Evolutionary conservation across 2,329 filamentous ascomycete genomes (phyloP), one percentile per base, ranked within the genome.

Genomic region (Colletotrichum theobromicola): DNA sequence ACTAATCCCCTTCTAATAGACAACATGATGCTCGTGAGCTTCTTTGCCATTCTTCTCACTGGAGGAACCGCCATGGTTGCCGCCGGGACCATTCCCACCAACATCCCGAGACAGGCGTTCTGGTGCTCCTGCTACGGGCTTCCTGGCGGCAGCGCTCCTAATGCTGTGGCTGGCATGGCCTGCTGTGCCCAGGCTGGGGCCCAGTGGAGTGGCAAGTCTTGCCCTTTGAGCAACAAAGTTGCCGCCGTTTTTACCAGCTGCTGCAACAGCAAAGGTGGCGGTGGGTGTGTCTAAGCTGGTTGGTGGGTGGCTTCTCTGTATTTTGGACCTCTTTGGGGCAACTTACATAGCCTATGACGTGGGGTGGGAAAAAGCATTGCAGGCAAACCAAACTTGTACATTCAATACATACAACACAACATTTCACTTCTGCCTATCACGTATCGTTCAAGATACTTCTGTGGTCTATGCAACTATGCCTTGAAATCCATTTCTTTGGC

Each of bases 11-110:
- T 1, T 10, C 6, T n/a, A 2, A 21, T 46, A 46, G 42, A 46
- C 42, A 0, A 0, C n/a, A 21, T 21, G 42, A 46, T 2, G 42
- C 42, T 13, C 42, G 10, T 0, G 4, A 4, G 0, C 6, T n/a
- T 50, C 3, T 50, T 0, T 50, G n/a, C 1, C n/a, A 50, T 50
- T 13, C 42, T 21, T 21, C 42, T 21, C 10, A 12, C 21, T 50
- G 42, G 0, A 21, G n/a, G 10, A 50, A 21, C 10, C n/a, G 0
- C 0, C 10, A 0, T 21, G 42, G 42, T 1, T 21, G n/a, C 5
- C 42, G n/a, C n/a, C 10, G 42, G 10, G 13, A 13, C 0, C 0
- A 4, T 50, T 50, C 42, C 0, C 13, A 0, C 10, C 42, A 50
- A 7, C 0, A 21, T 50, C 42, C n/a, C 0, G 21, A 50, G n/a